Evolutionary conservation across 306 rosid genomes (phyloP).

Genomic region (Alnus rubra): DNA sequence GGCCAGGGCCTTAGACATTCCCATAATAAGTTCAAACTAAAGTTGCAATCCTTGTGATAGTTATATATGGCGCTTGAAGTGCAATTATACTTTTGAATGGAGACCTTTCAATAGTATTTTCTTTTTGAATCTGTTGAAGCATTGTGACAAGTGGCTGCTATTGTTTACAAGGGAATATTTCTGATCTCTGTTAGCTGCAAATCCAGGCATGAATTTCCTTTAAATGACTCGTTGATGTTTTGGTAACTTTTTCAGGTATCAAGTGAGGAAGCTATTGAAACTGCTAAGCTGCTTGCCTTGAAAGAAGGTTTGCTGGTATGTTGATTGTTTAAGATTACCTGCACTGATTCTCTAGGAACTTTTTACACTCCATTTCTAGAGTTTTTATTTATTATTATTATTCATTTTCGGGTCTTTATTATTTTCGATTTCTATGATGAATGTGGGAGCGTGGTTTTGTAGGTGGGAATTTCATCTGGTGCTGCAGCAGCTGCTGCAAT

Average conservation of each 20-base stretch:
- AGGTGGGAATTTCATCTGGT: conserved; percentile 90
- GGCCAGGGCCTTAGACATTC: too few relatives aligned
- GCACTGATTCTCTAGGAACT: neutral
- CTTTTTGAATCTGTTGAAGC: too few relatives aligned
- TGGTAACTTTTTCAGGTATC: conserved; percentile 43
- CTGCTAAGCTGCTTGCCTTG: conserved; percentile 60
- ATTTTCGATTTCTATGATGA: neutral
- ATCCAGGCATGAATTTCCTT: neutral
- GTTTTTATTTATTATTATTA: neutral
- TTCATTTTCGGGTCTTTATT: neutral
- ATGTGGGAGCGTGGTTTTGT: conserved; percentile 16
- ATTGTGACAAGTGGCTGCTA: too few relatives aligned
- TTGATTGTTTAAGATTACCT: neutral
- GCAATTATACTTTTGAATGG: too few relatives aligned
- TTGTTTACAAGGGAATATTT: too few relatives aligned
- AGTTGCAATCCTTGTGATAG: too few relatives aligned
- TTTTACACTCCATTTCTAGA: neutral
- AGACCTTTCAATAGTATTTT: too few relatives aligned
- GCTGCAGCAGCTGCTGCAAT: conserved; percentile 86
- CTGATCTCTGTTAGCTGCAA: too few relatives aligned
- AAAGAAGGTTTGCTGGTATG: conserved; percentile 86
- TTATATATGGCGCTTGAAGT: too few relatives aligned
- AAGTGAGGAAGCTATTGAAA: conserved; percentile 74
- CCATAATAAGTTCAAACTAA: too few relatives aligned
- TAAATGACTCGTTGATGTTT: conserved; percentile 9